Evolutionary conservation across 2,329 filamentous ascomycete genomes (phyloP).

Genomic region (Coniosporium tulheliwenetii): DNA sequence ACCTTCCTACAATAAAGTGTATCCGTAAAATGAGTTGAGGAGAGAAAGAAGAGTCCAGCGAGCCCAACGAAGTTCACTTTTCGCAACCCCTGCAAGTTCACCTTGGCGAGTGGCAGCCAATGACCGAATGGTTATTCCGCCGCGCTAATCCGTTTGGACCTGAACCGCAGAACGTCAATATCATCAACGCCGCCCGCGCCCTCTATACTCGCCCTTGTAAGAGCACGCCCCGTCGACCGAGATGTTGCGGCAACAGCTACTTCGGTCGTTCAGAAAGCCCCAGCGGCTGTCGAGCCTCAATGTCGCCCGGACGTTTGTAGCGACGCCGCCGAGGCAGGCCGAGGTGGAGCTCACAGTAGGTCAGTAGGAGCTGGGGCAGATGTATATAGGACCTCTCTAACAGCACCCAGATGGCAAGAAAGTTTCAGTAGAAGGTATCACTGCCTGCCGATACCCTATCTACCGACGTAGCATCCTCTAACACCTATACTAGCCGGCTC

Average conservation of each 20-base stretch:
- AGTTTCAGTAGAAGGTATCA: slow-evolving; percentile 84
- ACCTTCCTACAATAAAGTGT: slow-evolving; percentile 51
- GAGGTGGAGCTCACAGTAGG: slow-evolving; percentile 96
- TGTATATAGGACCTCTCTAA: slow-evolving; percentile 9
- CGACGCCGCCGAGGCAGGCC: slow-evolving; percentile 60
- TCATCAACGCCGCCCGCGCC: slow-evolving; percentile 1
- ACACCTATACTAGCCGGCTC: slow-evolving; percentile 55
- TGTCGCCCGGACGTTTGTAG: slow-evolving; percentile 66
- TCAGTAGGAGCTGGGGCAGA: slow-evolving; percentile 26
- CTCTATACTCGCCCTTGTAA: slow-evolving; percentile 6
- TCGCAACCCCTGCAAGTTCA: slow-evolving; percentile 3
- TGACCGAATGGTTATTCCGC: neutral
- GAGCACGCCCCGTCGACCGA: slow-evolving; percentile 13
- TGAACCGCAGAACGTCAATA: slow-evolving; percentile 1
- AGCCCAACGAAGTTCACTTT: slow-evolving; percentile 6
- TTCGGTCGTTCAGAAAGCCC: slow-evolving; percentile 44
- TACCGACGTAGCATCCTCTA: neutral
- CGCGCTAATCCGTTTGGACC: neutral
- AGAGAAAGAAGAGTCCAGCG: slow-evolving; percentile 10
- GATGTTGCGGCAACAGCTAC: slow-evolving; percentile 50
- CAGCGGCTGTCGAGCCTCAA: slow-evolving; percentile 34
- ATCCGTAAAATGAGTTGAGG: slow-evolving; percentile 18
- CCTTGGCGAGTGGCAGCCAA: slow-evolving; percentile 4
- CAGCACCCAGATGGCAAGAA: slow-evolving; percentile 74
- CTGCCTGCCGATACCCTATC: slow-evolving; percentile 1